Percentiles rank a stretch among this genome's conserved stretches.
Conservation (phyloP, 805 yeast species). For the Zygoascus tannicola region DNA sequence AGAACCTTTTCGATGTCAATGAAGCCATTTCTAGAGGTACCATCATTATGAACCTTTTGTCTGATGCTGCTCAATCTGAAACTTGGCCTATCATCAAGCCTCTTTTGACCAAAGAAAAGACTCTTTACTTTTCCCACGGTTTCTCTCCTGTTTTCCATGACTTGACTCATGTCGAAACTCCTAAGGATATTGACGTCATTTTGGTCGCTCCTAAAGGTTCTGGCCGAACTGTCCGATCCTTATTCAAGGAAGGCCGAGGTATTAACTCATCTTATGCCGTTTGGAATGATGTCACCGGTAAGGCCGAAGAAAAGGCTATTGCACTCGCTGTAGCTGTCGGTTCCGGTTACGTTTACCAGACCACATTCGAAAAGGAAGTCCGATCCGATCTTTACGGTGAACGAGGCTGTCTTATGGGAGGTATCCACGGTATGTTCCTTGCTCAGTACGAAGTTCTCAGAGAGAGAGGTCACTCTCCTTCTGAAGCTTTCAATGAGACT, state of each 20-base stretch:
- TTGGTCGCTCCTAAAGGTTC: constrained; percentile 99
- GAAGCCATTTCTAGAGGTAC: constrained; percentile 94
- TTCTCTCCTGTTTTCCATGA: constrained; percentile 99
- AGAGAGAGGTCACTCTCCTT: constrained; percentile 99
- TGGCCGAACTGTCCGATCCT: constrained; percentile 98
- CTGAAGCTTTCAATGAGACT: constrained; percentile 99
- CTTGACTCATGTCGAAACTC: constrained; percentile 92
- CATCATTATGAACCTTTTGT: constrained; percentile 91
- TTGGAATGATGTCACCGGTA: constrained; percentile 98
- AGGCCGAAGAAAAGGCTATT: constrained; percentile 98
- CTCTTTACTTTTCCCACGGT: constrained; percentile 98
- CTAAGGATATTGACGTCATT: constrained; percentile 90
- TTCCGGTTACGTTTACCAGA: constrained; percentile 99
- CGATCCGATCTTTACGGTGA: constrained; percentile 99
- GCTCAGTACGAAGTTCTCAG: constrained; percentile 99
- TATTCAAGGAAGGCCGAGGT: constrained; percentile 99
- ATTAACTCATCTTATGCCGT: constrained; percentile 99
- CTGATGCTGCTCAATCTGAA: constrained; percentile 99
- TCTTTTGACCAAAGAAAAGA: constrained; percentile 78
- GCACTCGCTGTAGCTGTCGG: constrained; percentile 99
- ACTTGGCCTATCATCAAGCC: constrained; percentile 89
- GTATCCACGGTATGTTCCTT: constrained; percentile 99
- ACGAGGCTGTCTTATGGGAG: constrained; percentile 99
- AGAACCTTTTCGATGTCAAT: constrained; percentile 87
- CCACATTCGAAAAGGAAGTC: constrained; percentile 98